Conservation (phyloP, 2,329 filamentous ascomycete genomes). For the Exophiala sp. region DNA sequence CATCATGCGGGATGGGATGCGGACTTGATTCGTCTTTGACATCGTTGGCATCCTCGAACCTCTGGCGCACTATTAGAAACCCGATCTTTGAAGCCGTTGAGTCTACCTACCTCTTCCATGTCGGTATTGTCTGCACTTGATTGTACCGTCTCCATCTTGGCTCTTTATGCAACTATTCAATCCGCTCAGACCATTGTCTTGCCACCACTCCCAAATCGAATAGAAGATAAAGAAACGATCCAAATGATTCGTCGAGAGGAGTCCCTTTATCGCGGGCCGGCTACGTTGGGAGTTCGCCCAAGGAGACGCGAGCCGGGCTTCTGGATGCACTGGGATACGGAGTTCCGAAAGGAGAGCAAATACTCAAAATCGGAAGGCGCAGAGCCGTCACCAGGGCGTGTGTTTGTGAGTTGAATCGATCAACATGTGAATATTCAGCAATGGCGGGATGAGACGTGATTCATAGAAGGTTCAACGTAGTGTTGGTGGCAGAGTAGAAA, state of each 20-base stretch:
- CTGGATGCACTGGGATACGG: neutral
- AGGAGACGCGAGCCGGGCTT: neutral
- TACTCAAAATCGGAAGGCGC: neutral
- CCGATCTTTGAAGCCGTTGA: slow-evolving; percentile 1
- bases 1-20: slow-evolving; percentile 8
- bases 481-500: neutral
- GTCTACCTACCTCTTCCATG: slow-evolving; percentile 38
- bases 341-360: neutral
- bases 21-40: slow-evolving; percentile 15
- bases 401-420: neutral
- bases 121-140: slow-evolving; percentile 39
- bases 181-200: slow-evolving; percentile 12
- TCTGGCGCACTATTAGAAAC: slow-evolving; percentile 50
- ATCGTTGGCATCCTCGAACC: slow-evolving; percentile 73
- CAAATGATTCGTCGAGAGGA: neutral
- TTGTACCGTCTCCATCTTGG: slow-evolving; percentile 31
- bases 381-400: neutral
- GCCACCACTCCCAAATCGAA: neutral
- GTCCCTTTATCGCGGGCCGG: neutral
- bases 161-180: slow-evolving; percentile 1
- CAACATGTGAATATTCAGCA: neutral
- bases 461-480: neutral
- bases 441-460: neutral
- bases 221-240: neutral
- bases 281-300: neutral